These are phyloP conservation scores for Tritrichomonas musculus DNA, from an alignment of 208 protist species.

Conservation along the genomic window DNA sequence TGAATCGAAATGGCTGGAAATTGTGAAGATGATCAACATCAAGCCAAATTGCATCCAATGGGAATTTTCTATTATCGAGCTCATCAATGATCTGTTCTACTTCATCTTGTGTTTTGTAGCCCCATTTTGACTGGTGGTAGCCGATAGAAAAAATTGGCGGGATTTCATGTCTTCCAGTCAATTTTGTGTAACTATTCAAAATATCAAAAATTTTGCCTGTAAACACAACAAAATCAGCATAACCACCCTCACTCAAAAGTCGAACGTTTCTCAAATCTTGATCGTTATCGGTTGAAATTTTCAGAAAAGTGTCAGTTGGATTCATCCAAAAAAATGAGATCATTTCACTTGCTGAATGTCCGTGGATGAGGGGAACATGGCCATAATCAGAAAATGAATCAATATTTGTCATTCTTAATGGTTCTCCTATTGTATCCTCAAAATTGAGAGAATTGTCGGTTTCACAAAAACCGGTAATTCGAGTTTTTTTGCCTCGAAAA, in stretches of 20 bases:
- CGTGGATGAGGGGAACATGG: constrained; percentile 77
- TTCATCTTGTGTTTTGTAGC: constrained; percentile 83
- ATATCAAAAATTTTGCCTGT: constrained; percentile 61
- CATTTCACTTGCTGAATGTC: constrained; percentile 55
- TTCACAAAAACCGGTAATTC: too few relatives aligned
- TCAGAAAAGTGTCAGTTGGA: background rate
- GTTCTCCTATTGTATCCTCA: too few relatives aligned
- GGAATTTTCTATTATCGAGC: constrained; percentile 41
- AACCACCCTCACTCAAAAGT: constrained; percentile 58
- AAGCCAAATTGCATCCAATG: constrained; percentile 90
- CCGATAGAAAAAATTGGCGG: constrained; percentile 87
- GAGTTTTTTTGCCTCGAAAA: too few relatives aligned
- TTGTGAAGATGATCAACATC: constrained; percentile 97
- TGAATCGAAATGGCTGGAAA: constrained; percentile 68
- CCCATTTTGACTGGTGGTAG: constrained; percentile 95
- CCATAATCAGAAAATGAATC: too few relatives aligned
- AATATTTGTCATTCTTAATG: too few relatives aligned
- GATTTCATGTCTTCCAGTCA: constrained; percentile 77
- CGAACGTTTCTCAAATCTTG: constrained; percentile 48
- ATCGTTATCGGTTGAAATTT: background rate
- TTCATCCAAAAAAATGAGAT: background rate
- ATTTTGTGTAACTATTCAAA: constrained; percentile 71
- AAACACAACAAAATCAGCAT: background rate
- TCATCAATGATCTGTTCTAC: constrained; percentile 48
- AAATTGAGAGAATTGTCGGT: too few relatives aligned